Base-by-base conservation (phyloP, 2,329 filamentous ascomycete species). In the Trichoderma atrobrunneum region DNA sequence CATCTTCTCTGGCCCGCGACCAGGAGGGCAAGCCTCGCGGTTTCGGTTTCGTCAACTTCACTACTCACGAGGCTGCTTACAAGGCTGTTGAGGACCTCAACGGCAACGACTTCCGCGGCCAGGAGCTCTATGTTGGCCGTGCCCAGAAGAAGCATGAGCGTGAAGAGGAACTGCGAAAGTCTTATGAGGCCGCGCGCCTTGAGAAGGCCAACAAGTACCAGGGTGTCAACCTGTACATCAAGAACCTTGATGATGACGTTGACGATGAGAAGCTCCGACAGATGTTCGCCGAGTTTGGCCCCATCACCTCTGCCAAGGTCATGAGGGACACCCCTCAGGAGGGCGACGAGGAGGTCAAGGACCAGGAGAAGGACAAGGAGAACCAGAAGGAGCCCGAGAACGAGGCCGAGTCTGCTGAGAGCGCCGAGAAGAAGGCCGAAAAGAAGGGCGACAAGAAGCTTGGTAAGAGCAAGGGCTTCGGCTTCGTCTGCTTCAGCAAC, bases 91-190 rank as follows among this genome's bases (percentile, higher is more conserved):
- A 98, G 0, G 91, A 94, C 76, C 90, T 99, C 76, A 95, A 99
- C 83, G 91, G 93, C 81, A 94, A 91, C 79, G 95, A 98, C 67
- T 94, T 97, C 88, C 93, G 92, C 80, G 93, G 93, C 74, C 94
- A 98, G 87, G 96, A 97, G 81, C 90, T 99, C 73, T 99, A 99
- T 81, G 96, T 99, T 77, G 96, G 96, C 78, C 95, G 96, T 82
- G 96, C 96, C 72, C 96, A 98, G 88, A 99, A 99, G 93, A 99
- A 99, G 89, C 96, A 98, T 83, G 96, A 99, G 88, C 96, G 96
- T 80, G 96, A 99, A 87, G 96, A 99, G 87, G 96, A 99, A 86
- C 91, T 99, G 74, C 95, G 96, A 86, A 97, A 94, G 88, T 97
- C 97, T 80, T 98, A 99, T 84, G 96, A 99, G 85, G 95, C 95